A percentile compares a stretch with the other conserved stretches of the same genome.
phyloP scores from a whole-genome alignment of 163 green algal genomes.

The Scenedesmus sp. region DNA sequence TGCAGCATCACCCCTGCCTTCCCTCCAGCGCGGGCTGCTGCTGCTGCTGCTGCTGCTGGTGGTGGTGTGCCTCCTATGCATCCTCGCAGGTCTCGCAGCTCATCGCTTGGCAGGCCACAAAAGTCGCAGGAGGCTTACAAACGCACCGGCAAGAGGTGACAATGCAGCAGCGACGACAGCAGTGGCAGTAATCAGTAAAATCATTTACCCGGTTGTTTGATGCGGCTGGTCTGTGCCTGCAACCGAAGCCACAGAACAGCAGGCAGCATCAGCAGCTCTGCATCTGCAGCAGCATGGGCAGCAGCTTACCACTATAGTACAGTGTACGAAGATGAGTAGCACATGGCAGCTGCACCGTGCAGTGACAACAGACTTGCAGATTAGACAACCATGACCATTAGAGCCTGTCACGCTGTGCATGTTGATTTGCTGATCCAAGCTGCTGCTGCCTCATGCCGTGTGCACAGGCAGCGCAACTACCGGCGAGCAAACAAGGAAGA shows the following conservation, averaged over 20 bases:
- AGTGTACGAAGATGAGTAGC: background rate
- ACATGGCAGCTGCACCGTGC: no score
- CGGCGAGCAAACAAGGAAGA: slow-evolving; percentile 18
- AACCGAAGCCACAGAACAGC: background rate
- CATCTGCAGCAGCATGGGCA: background rate
- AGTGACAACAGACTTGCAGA: no score
- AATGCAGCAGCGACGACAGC: background rate
- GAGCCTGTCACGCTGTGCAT: background rate
- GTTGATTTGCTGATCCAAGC: background rate
- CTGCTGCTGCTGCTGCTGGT: background rate
- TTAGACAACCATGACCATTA: background rate
- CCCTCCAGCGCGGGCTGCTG: background rate
- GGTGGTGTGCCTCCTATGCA: background rate
- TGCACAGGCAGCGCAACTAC: slow-evolving; percentile 45
- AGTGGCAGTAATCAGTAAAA: background rate
- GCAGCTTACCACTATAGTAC: background rate
- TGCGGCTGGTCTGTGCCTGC: background rate
- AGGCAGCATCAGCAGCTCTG: background rate
- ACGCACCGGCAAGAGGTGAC: slow-evolving; percentile 9
- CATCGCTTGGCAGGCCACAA: slow-evolving; percentile 12
- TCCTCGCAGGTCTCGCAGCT: slow-evolving; percentile 4
- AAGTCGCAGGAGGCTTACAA: slow-evolving; percentile 16
- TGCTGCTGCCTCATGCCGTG: background rate
- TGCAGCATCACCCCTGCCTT: background rate
- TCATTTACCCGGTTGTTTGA: no score